Evolutionary conservation across 768 basidiomycete genomes (phyloP).

Genomic region (Boletus barrowsii): DNA sequence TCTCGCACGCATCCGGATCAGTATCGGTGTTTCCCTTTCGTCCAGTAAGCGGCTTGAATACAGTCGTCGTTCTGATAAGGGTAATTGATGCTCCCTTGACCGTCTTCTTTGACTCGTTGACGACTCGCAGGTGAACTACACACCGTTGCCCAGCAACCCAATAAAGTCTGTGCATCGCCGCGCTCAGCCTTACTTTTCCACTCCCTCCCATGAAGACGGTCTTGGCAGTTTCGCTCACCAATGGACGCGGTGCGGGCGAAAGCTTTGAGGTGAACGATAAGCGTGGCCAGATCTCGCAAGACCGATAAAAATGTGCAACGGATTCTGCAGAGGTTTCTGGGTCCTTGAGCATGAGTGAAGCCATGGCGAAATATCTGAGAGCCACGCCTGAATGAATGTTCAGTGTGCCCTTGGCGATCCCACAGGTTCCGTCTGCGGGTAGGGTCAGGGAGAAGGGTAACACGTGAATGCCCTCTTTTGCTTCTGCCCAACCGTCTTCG

Average conservation of each 20-base stretch:
- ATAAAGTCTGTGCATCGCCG: slow-evolving; percentile 61
- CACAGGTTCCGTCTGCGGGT: slow-evolving; percentile 50
- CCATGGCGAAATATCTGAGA: slow-evolving; percentile 78
- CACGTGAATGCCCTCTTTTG: slow-evolving; percentile 61
- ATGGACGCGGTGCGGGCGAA: slow-evolving; percentile 53
- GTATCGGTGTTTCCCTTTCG: slow-evolving; percentile 31
- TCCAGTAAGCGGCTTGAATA: slow-evolving; percentile 50
- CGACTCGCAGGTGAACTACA: slow-evolving; percentile 59
- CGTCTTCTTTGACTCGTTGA: slow-evolving; percentile 64
- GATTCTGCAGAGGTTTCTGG: slow-evolving; percentile 55
- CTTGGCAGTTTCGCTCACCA: slow-evolving; percentile 55
- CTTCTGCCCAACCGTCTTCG: slow-evolving; percentile 59
- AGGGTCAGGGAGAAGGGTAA: slow-evolving; percentile 74
- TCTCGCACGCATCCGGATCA: slow-evolving; percentile 63
- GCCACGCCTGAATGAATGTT: slow-evolving; percentile 54
- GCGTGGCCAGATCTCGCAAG: slow-evolving; percentile 76
- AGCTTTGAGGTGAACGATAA: slow-evolving; percentile 61
- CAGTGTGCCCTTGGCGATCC: slow-evolving; percentile 57
- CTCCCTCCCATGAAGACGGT: slow-evolving; percentile 59
- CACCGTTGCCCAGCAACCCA: slow-evolving; percentile 86
- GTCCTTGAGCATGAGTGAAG: slow-evolving; percentile 75
- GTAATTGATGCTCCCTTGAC: slow-evolving; percentile 64
- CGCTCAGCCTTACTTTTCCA: slow-evolving; percentile 63
- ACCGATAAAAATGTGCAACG: slow-evolving; percentile 87
- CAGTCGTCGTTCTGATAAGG: slow-evolving; percentile 61